Base-by-base conservation (phyloP, 2,329 filamentous ascomycete genomes). In the Penicillium sp. region DNA sequence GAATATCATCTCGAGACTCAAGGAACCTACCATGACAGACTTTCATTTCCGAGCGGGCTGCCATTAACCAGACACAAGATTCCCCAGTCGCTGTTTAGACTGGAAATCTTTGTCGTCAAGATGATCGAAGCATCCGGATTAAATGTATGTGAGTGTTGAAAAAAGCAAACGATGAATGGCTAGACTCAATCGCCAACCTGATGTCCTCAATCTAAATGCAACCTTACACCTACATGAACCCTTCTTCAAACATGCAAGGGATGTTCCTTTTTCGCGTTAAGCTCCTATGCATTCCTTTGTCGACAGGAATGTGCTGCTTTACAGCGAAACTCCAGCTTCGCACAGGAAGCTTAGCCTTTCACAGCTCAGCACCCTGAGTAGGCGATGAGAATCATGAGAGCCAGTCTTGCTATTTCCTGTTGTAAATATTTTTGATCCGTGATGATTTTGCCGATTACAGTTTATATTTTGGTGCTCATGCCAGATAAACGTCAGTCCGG, bases 1-100 rank as follows among this genome's bases (percentile, higher is more conserved):
- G 56, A 26, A 61, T 59, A 15, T 63, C 59, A 46, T 63, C 61
- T 36, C 46, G 52, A 40, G 39, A 39, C 17, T 52, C 49, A 20
- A 42, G 15, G 26, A 26, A 42, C 30, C 37, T 46, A 51, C 54
- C 39, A n/a, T 46, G 52, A 24, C 23, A 56, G 24, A 49, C 54
- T 33, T 29, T 46, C 46, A 34, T 56, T 29, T 15, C 41, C 43
- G 49, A 46, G 17, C 27, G 39, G 17, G 45, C 37, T 37, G 54
- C 52, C 54, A 58, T 61, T 3, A 55, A 54, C 17, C 21, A 15
- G 12, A 29, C 27, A 39, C 12, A 24, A 46, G n/a, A 15, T 8
- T 46, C 10, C 24, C 23, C 34, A 42, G 40, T 37, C 46, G 18
- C 26, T 21, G 9, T 12, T 8, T 39, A 21, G 39, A 47, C 54